Evolutionary conservation across 352 stramenopile species (phyloP).

Genomic region (Phytophthora ohioensis): DNA sequence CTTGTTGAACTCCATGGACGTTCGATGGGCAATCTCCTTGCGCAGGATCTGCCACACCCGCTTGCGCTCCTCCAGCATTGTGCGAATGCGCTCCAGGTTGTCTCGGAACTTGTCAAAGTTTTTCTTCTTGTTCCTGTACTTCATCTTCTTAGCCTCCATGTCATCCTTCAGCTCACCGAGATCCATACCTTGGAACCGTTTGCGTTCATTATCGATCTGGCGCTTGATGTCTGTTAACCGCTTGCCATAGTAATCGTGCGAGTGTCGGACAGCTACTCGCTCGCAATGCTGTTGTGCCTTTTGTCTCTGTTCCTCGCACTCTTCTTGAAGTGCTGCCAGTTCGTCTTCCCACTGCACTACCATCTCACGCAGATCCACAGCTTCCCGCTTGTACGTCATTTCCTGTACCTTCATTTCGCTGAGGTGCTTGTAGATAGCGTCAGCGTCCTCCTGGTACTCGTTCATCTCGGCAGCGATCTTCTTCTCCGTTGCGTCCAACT

Average conservation of each 20-base stretch:
- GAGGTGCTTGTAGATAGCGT: conserved; percentile 78
- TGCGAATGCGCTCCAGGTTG: conserved; percentile 69
- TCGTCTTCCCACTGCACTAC: conserved; percentile 62
- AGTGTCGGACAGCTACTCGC: conserved; percentile 67
- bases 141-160: conserved; percentile 75
- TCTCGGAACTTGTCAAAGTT: conserved; percentile 69
- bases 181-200: conserved; percentile 86
- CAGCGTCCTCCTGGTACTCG: conserved; percentile 67
- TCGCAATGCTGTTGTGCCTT: conserved; percentile 75
- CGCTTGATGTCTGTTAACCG: conserved; percentile 80
- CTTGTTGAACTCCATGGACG: conserved; percentile 85
- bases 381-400: conserved; percentile 70
- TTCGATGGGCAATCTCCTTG: conserved; percentile 82
- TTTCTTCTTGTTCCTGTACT: conserved; percentile 72
- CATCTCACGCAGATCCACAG: conserved; percentile 49
- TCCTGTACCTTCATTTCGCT: conserved; percentile 79
- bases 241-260: conserved; percentile 84
- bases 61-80: conserved; percentile 83
- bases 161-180: conserved; percentile 78
- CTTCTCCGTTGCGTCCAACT: conserved; percentile 58
- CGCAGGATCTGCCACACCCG: conserved; percentile 79
- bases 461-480: conserved; percentile 59
- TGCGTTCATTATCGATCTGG: conserved; percentile 80
- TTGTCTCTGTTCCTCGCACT: conserved; percentile 65
- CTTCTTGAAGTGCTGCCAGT: conserved; percentile 54